Evolutionary conservation across 345 rosid genomes (phyloP).

Genomic region (Bretschneidera sinensis): DNA sequence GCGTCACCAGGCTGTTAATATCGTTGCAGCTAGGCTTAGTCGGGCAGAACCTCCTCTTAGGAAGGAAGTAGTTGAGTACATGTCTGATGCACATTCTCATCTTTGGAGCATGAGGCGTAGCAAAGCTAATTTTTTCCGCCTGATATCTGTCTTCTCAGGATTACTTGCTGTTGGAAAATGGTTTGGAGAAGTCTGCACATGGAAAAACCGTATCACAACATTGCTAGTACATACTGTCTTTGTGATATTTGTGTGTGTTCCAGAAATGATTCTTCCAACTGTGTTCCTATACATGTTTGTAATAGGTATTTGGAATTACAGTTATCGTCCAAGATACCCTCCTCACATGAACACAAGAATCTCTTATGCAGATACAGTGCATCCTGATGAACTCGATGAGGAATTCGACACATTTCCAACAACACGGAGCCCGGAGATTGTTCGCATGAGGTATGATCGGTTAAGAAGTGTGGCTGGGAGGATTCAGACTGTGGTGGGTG

Average conservation of each 20-base stretch:
- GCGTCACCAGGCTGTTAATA: constrained; percentile 65
- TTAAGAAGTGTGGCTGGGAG: constrained; percentile 74
- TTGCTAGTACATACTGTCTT: constrained; percentile 56
- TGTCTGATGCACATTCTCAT: constrained; percentile 83
- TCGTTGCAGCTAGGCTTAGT: constrained; percentile 75
- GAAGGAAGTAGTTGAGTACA: constrained; percentile 82
- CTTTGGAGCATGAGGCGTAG: constrained; percentile 97
- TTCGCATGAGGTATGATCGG: constrained; percentile 74
- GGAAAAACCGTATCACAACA: constrained; percentile 76
- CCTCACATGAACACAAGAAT: constrained; percentile 87
- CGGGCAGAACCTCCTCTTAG: constrained; percentile 87
- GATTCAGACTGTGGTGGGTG: constrained; percentile 87
- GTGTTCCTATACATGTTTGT: constrained; percentile 68
- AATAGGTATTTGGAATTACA: constrained; percentile 80
- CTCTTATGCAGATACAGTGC: constrained; percentile 61
- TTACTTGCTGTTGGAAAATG: constrained; percentile 56
- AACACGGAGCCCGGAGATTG: constrained; percentile 33
- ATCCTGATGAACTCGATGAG: constrained; percentile 84
- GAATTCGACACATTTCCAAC: constrained; percentile 89
- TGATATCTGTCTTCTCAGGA: constrained; percentile 59
- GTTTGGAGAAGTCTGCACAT: constrained; percentile 80
- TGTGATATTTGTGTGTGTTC: constrained; percentile 58
- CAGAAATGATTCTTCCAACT: constrained; percentile 79
- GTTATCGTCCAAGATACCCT: constrained; percentile 69
- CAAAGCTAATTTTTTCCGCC: constrained; percentile 79